Percentiles rank a stretch among this genome's conserved stretches.
These are phyloP conservation scores for Phytophthora pinifolia DNA, from an alignment of 352 stramenopile genomes.

Conservation along the genomic window DNA sequence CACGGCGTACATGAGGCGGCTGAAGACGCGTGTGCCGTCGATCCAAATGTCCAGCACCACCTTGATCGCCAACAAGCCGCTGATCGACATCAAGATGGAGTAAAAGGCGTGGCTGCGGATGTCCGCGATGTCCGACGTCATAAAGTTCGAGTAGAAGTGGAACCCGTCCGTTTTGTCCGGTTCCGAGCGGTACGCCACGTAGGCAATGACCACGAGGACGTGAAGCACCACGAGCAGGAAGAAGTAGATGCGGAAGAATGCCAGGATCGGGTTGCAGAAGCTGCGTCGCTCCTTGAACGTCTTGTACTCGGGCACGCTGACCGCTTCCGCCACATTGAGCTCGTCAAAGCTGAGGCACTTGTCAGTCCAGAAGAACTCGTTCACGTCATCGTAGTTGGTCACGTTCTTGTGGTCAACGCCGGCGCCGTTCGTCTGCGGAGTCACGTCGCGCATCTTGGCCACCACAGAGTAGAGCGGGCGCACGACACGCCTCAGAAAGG, in stretches of 20 bases:
- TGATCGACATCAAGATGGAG: conserved; percentile 71
- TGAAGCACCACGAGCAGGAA: conserved; percentile 87
- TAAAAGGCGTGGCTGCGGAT: conserved; percentile 78
- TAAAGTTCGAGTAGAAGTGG: conserved; percentile 75
- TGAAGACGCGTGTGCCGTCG: conserved; percentile 75
- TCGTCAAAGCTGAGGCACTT: conserved; percentile 85
- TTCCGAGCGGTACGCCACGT: conserved; percentile 76
- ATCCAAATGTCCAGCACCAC: conserved; percentile 86
- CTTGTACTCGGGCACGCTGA: too few species aligned
- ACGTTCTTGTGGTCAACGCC: conserved; percentile 82
- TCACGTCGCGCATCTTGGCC: conserved; percentile 62
- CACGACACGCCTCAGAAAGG: conserved; percentile 73
- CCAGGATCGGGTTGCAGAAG: conserved; percentile 76
- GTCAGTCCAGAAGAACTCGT: conserved; percentile 89
- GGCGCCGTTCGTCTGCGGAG: conserved; percentile 30
- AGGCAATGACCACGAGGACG: conserved; percentile 73
- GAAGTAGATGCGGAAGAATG: conserved; percentile 89
- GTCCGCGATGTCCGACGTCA: conserved; percentile 58
- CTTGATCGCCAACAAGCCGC: conserved; percentile 60
- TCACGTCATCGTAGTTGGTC: conserved; percentile 91
- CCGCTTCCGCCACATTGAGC: conserved; percentile 82
- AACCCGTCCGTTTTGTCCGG: conserved; percentile 50
- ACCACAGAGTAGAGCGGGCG: conserved; percentile 80
- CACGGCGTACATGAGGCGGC: conserved; percentile 46
- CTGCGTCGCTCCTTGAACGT: conserved; percentile 87